Conservation (phyloP, 176 grass and related monocot genomes). For the Oryza rufipogon region DNA sequence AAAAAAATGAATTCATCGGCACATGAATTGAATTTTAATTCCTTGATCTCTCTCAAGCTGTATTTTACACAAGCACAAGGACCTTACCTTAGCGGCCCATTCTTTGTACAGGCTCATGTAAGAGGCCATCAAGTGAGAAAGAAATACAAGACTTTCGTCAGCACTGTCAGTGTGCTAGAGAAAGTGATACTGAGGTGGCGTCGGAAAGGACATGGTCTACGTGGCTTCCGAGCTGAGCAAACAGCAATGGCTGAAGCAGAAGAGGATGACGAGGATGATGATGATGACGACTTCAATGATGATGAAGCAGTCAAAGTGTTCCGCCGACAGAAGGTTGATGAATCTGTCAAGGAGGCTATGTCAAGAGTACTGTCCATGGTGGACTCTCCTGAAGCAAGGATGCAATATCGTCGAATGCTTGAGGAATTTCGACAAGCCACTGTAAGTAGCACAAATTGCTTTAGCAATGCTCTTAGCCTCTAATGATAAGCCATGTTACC, state of each 20-base stretch:
- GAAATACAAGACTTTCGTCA: conserved; percentile 76
- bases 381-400: conserved; percentile 75
- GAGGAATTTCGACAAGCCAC: conserved; percentile 82
- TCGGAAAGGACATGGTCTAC: conserved; percentile 76
- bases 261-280: conserved; percentile 53
- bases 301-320: conserved; percentile 82
- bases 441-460: conserved; percentile 49
- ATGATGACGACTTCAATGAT: conserved; percentile 64
- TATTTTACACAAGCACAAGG: neutral
- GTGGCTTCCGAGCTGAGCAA: conserved; percentile 79
- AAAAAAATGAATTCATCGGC: conserved; percentile 22
- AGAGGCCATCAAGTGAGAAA: conserved; percentile 97
- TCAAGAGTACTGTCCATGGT: conserved; percentile 93
- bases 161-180: conserved; percentile 88
- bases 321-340: conserved; percentile 87
- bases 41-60: conserved; percentile 13
- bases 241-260: conserved; percentile 45
- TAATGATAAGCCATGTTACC: conserved; percentile 15
- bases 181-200: conserved; percentile 98
- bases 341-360: conserved; percentile 74
- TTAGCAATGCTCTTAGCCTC: conserved; percentile 15
- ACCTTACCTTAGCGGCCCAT: conserved; percentile 16
- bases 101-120: conserved; percentile 72
- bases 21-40: conserved; percentile 12
- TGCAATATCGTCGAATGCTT: conserved; percentile 94